phyloP scores from a whole-genome alignment of 2,329 filamentous ascomycete genomes.

The Talaromyces marneffei region DNA sequence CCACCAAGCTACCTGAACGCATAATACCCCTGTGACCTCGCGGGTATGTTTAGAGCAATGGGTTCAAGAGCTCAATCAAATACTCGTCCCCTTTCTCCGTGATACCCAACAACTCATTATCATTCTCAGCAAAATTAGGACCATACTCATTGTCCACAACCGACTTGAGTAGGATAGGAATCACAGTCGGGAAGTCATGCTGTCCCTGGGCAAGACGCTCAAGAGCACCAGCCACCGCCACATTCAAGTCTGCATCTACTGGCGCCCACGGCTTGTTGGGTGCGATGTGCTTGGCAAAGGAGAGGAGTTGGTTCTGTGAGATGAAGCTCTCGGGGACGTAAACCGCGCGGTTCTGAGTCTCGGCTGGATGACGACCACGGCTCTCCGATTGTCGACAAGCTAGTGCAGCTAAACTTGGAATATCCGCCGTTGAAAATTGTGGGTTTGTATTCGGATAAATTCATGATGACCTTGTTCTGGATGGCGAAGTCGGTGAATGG shows the following conservation, averaged over 20 bases:
- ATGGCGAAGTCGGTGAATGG: constrained; percentile 6
- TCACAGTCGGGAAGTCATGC: neutral
- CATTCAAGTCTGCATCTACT: constrained; percentile 4
- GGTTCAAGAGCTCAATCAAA: constrained; percentile 9
- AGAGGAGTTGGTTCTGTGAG: constrained; percentile 6
- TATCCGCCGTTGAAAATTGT: constrained; percentile 6
- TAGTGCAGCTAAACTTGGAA: constrained; percentile 5
- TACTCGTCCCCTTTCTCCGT: constrained; percentile 5
- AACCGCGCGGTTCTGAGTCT: constrained; percentile 4
- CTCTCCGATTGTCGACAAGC: constrained; percentile 8
- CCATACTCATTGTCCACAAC: neutral
- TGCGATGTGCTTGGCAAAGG: neutral
- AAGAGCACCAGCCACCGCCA: neutral
- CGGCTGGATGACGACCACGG: constrained; percentile 2
- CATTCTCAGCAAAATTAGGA: neutral
- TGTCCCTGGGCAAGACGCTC: constrained; percentile 6
- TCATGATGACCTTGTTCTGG: constrained; percentile 21
- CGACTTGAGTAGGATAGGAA: constrained; percentile 3
- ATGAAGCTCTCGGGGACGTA: neutral
- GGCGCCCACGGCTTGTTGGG: constrained; percentile 10
- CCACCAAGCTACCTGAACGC: too few species aligned
- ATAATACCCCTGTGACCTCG: too few species aligned
- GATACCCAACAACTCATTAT: constrained; percentile 11
- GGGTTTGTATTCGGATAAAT: constrained; percentile 18
- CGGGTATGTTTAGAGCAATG: too few species aligned